Conservation (phyloP, 2,329 filamentous ascomycete genomes). For the Aspergillus fischeri region DNA sequence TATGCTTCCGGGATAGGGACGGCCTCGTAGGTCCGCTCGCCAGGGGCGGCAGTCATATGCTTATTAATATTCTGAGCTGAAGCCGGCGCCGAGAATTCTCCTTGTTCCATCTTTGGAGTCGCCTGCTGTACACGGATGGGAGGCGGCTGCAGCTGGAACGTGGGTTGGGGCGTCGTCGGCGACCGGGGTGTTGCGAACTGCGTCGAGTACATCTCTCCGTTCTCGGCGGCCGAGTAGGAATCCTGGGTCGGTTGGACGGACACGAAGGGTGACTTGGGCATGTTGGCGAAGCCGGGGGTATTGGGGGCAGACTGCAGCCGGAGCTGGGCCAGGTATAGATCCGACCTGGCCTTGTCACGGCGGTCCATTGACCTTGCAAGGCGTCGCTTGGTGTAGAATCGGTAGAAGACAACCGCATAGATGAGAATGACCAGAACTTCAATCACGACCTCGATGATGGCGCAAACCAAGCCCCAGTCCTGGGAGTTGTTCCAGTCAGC, state of each 20-base stretch:
- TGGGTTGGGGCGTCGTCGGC: constrained; percentile 52
- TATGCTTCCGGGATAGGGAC: constrained; percentile 91
- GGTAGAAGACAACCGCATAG: constrained; percentile 94
- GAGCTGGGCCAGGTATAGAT: constrained; percentile 87
- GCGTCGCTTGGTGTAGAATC: constrained; percentile 93
- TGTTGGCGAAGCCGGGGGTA: constrained; percentile 81
- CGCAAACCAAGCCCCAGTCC: constrained; percentile 95
- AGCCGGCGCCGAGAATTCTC: constrained; percentile 55
- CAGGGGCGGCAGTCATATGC: constrained; percentile 66
- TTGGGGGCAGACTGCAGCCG: constrained; percentile 87
- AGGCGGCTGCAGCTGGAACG: constrained; percentile 85
- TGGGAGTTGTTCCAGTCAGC: constrained; percentile 36
- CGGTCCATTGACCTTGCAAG: constrained; percentile 95
- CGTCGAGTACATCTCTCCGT: constrained; percentile 46
- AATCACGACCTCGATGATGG: constrained; percentile 92
- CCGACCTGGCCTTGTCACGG: constrained; percentile 87
- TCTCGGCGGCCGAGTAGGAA: constrained; percentile 48
- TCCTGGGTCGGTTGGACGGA: constrained; percentile 38
- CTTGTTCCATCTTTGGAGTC: constrained; percentile 65
- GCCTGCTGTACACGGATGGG: constrained; percentile 73
- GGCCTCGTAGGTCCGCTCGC: constrained; percentile 77
- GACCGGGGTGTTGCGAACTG: constrained; percentile 62
- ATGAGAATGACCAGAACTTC: constrained; percentile 87
- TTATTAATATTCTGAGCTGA: constrained; percentile 51
- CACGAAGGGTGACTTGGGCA: constrained; percentile 49